Evolutionary conservation across 2,329 filamentous ascomycete species (phyloP).

Genomic region (Thelonectria rubi): DNA sequence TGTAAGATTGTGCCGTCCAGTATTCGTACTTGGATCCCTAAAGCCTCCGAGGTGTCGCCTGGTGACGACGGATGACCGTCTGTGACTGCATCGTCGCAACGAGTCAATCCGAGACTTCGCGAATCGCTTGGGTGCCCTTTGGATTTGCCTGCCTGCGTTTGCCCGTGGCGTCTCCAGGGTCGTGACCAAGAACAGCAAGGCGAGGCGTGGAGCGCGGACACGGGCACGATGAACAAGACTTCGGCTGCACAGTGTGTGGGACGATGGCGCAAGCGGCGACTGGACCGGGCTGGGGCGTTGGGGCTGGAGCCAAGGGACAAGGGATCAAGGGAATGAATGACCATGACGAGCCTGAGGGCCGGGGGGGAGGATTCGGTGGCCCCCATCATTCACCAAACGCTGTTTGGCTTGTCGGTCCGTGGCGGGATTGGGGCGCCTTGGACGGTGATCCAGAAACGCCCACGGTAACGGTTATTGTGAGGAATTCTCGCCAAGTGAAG

Average conservation of each 20-base stretch:
- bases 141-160: conserved; percentile 22
- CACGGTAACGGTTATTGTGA: background rate
- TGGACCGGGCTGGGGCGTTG: conserved; percentile 38
- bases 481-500: background rate
- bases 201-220: conserved; percentile 41
- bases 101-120: conserved; percentile 28
- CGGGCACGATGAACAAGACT: conserved; percentile 40
- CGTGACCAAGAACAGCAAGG: conserved; percentile 39
- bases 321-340: conserved; percentile 29
- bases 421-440: conserved; percentile 17
- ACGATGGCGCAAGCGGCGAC: conserved; percentile 44
- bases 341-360: conserved; percentile 41
- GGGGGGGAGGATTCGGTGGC: conserved; percentile 15
- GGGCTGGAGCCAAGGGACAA: conserved; percentile 34
- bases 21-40: conserved; percentile 12
- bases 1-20: background rate
- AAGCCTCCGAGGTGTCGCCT: background rate
- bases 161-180: conserved; percentile 22
- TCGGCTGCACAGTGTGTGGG: conserved; percentile 45
- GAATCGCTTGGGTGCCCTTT: conserved; percentile 20
- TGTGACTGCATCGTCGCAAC: conserved; percentile 18
- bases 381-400: conserved; percentile 5
- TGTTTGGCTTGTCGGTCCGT: conserved; percentile 3
- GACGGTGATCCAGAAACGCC: conserved; percentile 2
- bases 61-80: conserved; percentile 12